Base-by-base conservation (phyloP, 495 filamentous ascomycete genomes). In the Aspergillus carlsbadensis region DNA sequence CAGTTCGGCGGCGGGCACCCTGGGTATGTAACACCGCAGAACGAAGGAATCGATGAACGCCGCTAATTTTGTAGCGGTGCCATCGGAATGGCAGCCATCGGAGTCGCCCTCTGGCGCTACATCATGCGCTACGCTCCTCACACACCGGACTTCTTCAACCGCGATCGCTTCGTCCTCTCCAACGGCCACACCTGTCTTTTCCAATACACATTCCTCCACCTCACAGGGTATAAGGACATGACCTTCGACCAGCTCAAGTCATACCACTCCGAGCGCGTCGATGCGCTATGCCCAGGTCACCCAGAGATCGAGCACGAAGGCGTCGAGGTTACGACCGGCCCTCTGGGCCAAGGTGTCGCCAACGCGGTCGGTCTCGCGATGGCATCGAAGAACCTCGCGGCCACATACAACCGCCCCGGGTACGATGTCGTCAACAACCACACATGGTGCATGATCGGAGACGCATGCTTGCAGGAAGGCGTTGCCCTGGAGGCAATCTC, bases 181-280 rank as follows among this genome's bases (percentile, higher is more conserved):
- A 82, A 82, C 60, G 80, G 83, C n/a, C 84, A 86, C 59, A 73
- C 81, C 20, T 83, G 81, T 61, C 65, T 86, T 6, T 84, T 85
- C 61, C 80, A 82, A 59, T 87, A 87, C 63, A 68, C 72, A 3
- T 78, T 83, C 58, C 66, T 82, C 6, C 80, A 87, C 55, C 74
- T 86, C 3, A 73, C 72, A 1, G 84, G 84, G 13, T 86, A 84
- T 70, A 74, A 77, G 47, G 64, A 65, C 43, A 84, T 83, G 82
- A 82, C 82, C 0, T 70, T 83, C 17, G 81, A 85, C 15, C 79
- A 87, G 61, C 69, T 85, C 22, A 78, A 80, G 47, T 78, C 78
- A n/a, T 86, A 85, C 59, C 79, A 83, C 62, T 82, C 78, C 1
- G 73, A 76, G 15, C 67, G 79, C 17, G 66, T 65, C 2, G 79